Conservation (phyloP, 2,329 filamentous ascomycete species). For the Anthostomella pinea region DNA sequence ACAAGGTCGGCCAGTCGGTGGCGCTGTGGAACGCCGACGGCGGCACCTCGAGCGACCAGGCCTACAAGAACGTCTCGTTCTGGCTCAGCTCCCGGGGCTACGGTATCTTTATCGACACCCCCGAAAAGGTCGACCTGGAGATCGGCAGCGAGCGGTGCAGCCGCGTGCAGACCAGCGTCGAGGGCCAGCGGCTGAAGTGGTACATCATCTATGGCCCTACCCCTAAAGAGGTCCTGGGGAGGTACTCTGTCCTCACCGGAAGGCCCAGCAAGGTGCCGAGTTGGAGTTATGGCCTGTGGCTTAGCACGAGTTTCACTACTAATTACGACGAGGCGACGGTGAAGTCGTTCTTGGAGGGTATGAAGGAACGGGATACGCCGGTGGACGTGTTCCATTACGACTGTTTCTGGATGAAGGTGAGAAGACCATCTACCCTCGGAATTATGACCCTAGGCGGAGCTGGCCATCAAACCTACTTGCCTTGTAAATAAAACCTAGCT, state of each 20-base stretch:
- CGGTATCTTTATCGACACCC: slow-evolving; percentile 71
- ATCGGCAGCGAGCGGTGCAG: slow-evolving; percentile 72
- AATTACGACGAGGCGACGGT: slow-evolving; percentile 70
- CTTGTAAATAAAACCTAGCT: background rate
- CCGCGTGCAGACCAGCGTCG: slow-evolving; percentile 66
- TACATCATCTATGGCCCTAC: slow-evolving; percentile 70
- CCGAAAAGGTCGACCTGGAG: slow-evolving; percentile 68
- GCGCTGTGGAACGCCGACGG: slow-evolving; percentile 63
- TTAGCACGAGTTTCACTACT: slow-evolving; percentile 74
- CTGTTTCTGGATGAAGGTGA: slow-evolving; percentile 69
- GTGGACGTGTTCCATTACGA: slow-evolving; percentile 75
- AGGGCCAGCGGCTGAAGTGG: slow-evolving; percentile 69
- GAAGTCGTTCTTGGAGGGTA: slow-evolving; percentile 64
- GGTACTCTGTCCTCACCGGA: slow-evolving; percentile 67
- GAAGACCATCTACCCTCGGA: background rate
- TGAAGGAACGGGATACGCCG: slow-evolving; percentile 61
- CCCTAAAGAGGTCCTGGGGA: slow-evolving; percentile 67
- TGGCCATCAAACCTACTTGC: background rate
- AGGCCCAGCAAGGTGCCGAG: slow-evolving; percentile 61
- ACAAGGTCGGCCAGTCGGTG: slow-evolving; percentile 70
- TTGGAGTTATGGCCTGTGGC: slow-evolving; percentile 76
- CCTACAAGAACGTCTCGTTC: slow-evolving; percentile 70
- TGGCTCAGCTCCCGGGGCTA: slow-evolving; percentile 72
- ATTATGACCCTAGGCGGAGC: background rate
- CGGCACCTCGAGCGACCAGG: slow-evolving; percentile 66